Base-by-base conservation (phyloP, 257 asterid genomes). In the Ligustrum vulgare region DNA sequence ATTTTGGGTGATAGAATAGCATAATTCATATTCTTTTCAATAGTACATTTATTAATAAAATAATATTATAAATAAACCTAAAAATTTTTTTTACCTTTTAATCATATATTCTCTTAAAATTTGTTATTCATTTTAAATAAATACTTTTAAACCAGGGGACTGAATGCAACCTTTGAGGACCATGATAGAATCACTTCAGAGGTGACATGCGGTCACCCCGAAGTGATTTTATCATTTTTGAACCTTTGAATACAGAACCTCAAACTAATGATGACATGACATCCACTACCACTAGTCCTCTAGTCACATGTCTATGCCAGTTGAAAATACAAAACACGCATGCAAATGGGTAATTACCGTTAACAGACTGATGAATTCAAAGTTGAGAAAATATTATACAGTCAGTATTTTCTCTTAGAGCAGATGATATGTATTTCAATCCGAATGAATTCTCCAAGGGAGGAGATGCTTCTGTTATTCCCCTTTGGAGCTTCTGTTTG, bases 341-440 rank as follows among this genome's bases (percentile, higher is more conserved):
- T 18, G 20, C 39, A 47, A 60, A 10, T 45, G 20, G 54, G 54
- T 45, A 13, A 45, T 4, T 45, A 35, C 31, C 60, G 6, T 69
- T 39, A 77, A 8, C 35, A 75, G 28, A 31, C 31, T n/a, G 64
- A 71, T 56, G 7, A 45, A 47, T 23, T 73, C 67, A 79, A 74
- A 70, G 72, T 56, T 76, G 74, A 78, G 77, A 78, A 64, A 74
- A 70, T 71, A 72, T 45, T 32, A 75, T 71, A 75, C 70, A 71
- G 65, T 81, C 85, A 49, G 32, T 71, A 74, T 78, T 84, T 10
- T 85, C 88, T 54, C 89, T 72, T 49, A 90, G 70, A n/a, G 90
- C 85, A 7, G 91, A 88, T 0, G 96, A 86, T 4, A 86, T 84
- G 77, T 88, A 86, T 58, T 86, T 81, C 77, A 78, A 58, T 1